These are phyloP conservation scores for Amaranthus tricolor DNA, from an alignment of 179 eudicot genomes.

Conservation along the genomic window DNA sequence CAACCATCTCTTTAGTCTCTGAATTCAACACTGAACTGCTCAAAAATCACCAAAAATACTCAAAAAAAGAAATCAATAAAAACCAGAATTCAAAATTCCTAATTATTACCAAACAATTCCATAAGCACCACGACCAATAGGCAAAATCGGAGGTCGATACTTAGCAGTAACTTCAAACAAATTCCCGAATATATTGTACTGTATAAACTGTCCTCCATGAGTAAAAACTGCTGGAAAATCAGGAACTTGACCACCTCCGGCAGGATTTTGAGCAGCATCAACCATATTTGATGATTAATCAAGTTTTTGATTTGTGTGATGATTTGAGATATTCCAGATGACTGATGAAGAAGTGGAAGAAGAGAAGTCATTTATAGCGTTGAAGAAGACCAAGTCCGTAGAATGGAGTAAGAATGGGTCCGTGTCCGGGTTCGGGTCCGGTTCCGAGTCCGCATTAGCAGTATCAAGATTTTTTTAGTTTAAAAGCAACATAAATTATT, in stretches of 20 bases:
- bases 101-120: slow-evolving; percentile 79
- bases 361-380: neutral
- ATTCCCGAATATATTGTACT: slow-evolving; percentile 64
- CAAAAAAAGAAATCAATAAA: neutral
- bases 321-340: too few relatives aligned
- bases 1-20: slow-evolving; percentile 82
- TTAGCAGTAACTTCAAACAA: slow-evolving; percentile 65
- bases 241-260: slow-evolving; percentile 21
- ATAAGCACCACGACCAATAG: slow-evolving; percentile 94
- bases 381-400: slow-evolving; percentile 25
- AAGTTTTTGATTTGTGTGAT: neutral
- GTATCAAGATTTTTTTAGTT: too few relatives aligned
- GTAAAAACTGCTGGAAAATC: slow-evolving; percentile 67
- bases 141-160: slow-evolving; percentile 90
- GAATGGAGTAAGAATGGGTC: neutral
- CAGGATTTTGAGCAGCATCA: slow-evolving; percentile 20
- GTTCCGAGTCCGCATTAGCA: too few relatives aligned
- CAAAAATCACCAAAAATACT: neutral
- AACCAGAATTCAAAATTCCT: too few relatives aligned
- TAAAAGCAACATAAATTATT: too few relatives aligned
- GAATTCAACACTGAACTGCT: slow-evolving; percentile 66
- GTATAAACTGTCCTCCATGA: slow-evolving; percentile 64
- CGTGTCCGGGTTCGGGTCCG: too few relatives aligned
- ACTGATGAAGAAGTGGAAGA: neutral
- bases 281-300: slow-evolving; percentile 14